Evolutionary conservation across 331 rosid genomes (phyloP).

Genomic region (Stylosanthes scabra): DNA sequence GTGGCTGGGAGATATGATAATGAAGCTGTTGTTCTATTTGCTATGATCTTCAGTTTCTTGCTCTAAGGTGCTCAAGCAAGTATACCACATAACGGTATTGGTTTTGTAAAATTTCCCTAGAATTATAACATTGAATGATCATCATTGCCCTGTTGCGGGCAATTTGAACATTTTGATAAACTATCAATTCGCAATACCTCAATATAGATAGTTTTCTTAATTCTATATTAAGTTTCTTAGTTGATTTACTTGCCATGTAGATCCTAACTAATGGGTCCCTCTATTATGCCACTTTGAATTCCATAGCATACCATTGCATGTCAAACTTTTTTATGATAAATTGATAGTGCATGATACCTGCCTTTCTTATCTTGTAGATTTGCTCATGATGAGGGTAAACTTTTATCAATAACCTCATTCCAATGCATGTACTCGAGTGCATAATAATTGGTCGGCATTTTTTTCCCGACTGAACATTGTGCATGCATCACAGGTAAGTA

Average conservation of each 20-base stretch:
- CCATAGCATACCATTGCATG: constrained; percentile 96
- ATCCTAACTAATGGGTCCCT: constrained; percentile 95
- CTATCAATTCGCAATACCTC: background rate
- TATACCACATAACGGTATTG: background rate
- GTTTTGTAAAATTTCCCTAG: constrained; percentile 8
- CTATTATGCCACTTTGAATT: constrained; percentile 85
- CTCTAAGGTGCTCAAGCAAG: constrained; percentile 70
- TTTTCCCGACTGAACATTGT: constrained; percentile 87
- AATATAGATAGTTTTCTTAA: constrained; percentile 13
- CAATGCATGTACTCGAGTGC: constrained; percentile 96
- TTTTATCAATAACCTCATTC: constrained; percentile 91
- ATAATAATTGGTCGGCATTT: constrained; percentile 80
- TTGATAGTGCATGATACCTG: constrained; percentile 28
- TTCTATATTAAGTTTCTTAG: constrained; percentile 49
- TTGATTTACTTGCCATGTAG: constrained; percentile 53
- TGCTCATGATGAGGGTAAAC: constrained; percentile 99
- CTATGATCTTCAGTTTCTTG: constrained; percentile 91
- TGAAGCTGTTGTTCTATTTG: constrained; percentile 99
- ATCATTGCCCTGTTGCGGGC: constrained; percentile 10
- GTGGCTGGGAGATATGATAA: constrained; percentile 99
- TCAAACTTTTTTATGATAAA: constrained; percentile 47
- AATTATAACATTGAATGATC: constrained; percentile 7
- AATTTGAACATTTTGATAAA: constrained; percentile 19
- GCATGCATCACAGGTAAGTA: constrained; percentile 91
- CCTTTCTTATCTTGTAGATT: constrained; percentile 62